phyloP scores from a whole-genome alignment of 2,329 filamentous ascomycete genomes.

The Lachnum nothofagi region DNA sequence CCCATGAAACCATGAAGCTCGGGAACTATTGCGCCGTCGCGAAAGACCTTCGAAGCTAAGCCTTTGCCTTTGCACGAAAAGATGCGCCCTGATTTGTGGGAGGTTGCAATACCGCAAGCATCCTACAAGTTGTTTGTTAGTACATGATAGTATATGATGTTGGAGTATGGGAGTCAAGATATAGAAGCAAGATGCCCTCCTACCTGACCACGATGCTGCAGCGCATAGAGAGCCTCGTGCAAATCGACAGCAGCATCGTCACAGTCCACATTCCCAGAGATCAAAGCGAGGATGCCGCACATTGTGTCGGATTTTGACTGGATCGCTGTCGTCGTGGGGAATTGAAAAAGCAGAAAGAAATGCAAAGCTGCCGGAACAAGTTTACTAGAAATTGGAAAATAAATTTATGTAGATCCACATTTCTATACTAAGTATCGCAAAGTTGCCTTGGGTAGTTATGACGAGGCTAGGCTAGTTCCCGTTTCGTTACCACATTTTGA shows the following conservation, averaged over 20 bases:
- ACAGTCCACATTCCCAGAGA: not conserved
- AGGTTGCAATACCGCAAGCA: slow-evolving; percentile 74
- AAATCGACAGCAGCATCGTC: slow-evolving; percentile 53
- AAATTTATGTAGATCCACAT: no score
- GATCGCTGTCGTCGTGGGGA: no score
- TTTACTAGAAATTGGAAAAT: no score
- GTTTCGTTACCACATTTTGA: no score
- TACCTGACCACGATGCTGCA: slow-evolving; percentile 42
- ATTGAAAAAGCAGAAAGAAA: no score
- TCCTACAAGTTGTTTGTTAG: slow-evolving; percentile 46
- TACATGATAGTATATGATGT: not conserved
- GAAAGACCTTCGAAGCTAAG: slow-evolving; percentile 74
- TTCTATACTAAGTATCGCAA: no score
- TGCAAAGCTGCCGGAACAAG: no score
- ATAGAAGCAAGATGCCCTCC: not conserved
- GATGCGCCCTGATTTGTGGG: slow-evolving; percentile 63
- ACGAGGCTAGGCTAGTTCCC: no score
- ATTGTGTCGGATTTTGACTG: not conserved
- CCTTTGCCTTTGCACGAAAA: slow-evolving; percentile 83
- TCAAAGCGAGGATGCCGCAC: not conserved
- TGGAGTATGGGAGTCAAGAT: not conserved
- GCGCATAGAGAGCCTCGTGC: slow-evolving; percentile 60
- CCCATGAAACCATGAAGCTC: slow-evolving; percentile 79
- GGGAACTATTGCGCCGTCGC: slow-evolving; percentile 63
- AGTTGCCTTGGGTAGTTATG: no score